Base-by-base conservation (phyloP, 2,329 filamentous ascomycete genomes). In the Tothia fuscella region DNA sequence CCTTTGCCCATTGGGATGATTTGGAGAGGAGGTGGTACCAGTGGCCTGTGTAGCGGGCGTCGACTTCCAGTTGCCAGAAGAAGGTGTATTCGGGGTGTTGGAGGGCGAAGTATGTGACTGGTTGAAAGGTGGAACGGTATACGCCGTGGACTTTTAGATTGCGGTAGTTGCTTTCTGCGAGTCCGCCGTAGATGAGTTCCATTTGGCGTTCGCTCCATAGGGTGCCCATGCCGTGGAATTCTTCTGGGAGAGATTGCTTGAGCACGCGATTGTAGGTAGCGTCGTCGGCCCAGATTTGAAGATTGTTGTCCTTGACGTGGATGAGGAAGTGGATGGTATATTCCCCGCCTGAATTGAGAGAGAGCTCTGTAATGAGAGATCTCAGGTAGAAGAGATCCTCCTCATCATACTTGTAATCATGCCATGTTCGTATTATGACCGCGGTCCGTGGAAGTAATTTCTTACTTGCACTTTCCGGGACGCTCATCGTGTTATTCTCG, bases 51-150 rank as follows among this genome's bases (percentile, higher is more conserved):
- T 93, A 93, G 22, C 86, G 79, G 33, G 88, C 77, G 53, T 94
- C 87, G 80, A 93, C 89, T 60, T 94, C 87, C 84, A 87, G 93
- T 50, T 93, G 84, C 87, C 87, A 94, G 60, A 87, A 86, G 62
- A 78, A 84, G 36, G 93, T 85, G 55, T 88, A 94, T 58, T 93
- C 87, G 1, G 84, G 82, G 59, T 94, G 87, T 52, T 77, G 74
- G 54, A 88, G 78, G 5, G 88, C 84, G 57, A 96, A 96, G 60
- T 89, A 83, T 55, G 95, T 88, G 66, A 96, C 79, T 0, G 88
- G 86, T 85, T 96, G 93, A 53, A 87, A 86, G 7, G 91, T 76
- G 42, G 85, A 88, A 40, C 82, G 73, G 59, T 73, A 73, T 2
- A 62, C 68, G 21, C 82, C 82, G 38, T 84, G 78, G 3, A 81